A percentile compares a stretch with the other conserved stretches of the same genome.
Evolutionary conservation across 768 basidiomycete species (phyloP).

Genomic region (Ramaria sp.): DNA sequence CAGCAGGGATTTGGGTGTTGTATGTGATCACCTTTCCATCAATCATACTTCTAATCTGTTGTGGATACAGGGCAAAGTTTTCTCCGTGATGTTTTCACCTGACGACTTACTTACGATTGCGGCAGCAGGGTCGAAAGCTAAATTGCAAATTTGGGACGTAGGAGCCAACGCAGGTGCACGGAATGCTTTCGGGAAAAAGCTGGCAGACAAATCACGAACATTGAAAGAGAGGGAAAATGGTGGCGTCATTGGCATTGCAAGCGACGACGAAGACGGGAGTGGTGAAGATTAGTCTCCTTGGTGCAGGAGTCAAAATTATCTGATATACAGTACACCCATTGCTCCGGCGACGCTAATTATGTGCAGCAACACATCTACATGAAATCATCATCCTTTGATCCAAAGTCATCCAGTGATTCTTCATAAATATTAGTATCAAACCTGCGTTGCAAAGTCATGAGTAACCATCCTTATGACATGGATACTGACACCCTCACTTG

Average conservation of each 20-base stretch:
- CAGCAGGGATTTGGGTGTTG: slow-evolving; percentile 84
- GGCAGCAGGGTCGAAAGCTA: slow-evolving; percentile 89
- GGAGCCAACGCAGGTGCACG: slow-evolving; percentile 73
- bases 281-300: slow-evolving; percentile 20
- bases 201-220: slow-evolving; percentile 58
- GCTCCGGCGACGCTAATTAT: not conserved
- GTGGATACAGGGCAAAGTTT: slow-evolving; percentile 84
- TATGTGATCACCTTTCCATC: slow-evolving; percentile 26
- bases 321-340: not conserved
- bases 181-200: slow-evolving; percentile 71
- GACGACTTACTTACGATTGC: slow-evolving; percentile 91
- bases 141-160: slow-evolving; percentile 92
- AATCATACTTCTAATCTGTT: not conserved
- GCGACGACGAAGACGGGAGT: slow-evolving; percentile 45
- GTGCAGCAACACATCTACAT: slow-evolving; percentile 45
- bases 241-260: slow-evolving; percentile 58
- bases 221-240: slow-evolving; percentile 47
- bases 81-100: slow-evolving; percentile 83
- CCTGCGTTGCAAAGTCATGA: slow-evolving; percentile 26
- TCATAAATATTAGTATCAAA: slow-evolving; percentile 76
- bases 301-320: not conserved
- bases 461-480: not conserved
- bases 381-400: slow-evolving; percentile 67
- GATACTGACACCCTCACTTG: slow-evolving; percentile 33
- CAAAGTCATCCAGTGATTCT: slow-evolving; percentile 85